Base-by-base conservation (phyloP, 2,329 filamentous ascomycete species). In the Sphaceloma murrayae region DNA sequence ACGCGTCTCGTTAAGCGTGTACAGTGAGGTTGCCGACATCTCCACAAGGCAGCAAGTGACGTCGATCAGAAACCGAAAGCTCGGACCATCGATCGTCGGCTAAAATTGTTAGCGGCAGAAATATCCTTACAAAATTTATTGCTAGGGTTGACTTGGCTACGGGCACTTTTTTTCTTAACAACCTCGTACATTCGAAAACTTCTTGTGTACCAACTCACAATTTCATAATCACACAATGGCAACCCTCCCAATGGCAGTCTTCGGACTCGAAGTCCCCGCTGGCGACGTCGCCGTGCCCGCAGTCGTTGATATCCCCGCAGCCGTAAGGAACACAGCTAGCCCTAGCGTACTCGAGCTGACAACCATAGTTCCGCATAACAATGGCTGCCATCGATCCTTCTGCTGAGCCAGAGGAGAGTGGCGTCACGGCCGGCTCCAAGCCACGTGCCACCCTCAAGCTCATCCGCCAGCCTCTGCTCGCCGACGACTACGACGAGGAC, bases 311-410 rank as follows among this genome's bases (percentile, higher is more conserved):
- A 81, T 89, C 58, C 84, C 85, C 61, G 85, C 86, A 49, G 84
- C 84, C 63, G 86, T 94, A 73, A 73, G 83, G 76, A 49, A 45
- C 38, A 36, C 11, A 38, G 24, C 16, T 9, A 33, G 18, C 19
- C 27, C 16, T 33, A 18, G 8, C 18, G n/a, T n/a, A n/a, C 5
- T 11, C 14, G 6, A 13, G 29, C 29, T 32, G 40, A 30, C 29
- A 9, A 19, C 11, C 26, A 9, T 58, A 94, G 88, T 93, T 95
- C 70, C 86, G 86, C 63, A 86, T 98, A 61, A 96, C 88, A 58
- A 98, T 98, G 91, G 91, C 93, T 58, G 91, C 91, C 53, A 82
- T 98, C 63, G 89, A 98, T 63, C 91, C 91, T 47, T 86, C 78
- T 58, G 84, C 84, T 56, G 73, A 78, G 53, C 59, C 67, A 18